Base-by-base conservation (phyloP, 306 rosid genomes). In the Cicer yamashitae region DNA sequence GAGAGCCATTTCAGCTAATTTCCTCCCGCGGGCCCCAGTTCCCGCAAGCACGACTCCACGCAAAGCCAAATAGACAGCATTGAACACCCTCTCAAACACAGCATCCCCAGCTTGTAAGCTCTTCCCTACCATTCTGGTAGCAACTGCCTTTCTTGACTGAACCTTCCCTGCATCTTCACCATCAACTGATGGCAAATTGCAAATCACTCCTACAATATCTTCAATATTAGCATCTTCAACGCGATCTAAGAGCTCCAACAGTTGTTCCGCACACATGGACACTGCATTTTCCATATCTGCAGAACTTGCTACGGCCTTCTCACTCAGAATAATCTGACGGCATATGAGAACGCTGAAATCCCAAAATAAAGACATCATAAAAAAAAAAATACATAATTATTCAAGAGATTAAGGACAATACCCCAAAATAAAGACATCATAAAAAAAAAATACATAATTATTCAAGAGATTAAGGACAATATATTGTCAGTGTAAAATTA, bases 71-170 rank as follows among this genome's bases (percentile, higher is more conserved):
- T 89, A 90, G 25, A 89, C 90, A 1, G 97, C 87, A 25, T 47
- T 82, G 2, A 86, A 84, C 45, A 94, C 97, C 84, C 82, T 94
- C 77, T 89, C 96, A 81, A 94, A 91, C 70, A 94, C 93, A 1
- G 91, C 82, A 68, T 94, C 96, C 75, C 92, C 99, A 41, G 96
- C 89, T 79, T 90, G 97, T 80, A 94, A 71, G 84, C 96, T 92
- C 90, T 83, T 94, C 2, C 85, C 87, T 50, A 94, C 11, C 91
- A 92, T 86, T 85, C 99, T 82, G 14, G 81, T 81, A 56, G 85
- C 83, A 14, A 94, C 96, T 40, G 7, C 67, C 83, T 83, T 94
- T 79, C 91, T 78, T 22, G 91, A 76, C 30, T 78, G 77, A 54
- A 86, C 76, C 78, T 81, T 84, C 71, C 66, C 84, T 0, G 65